Base-by-base conservation (phyloP, 2,329 filamentous ascomycete genomes). In the Calcarisporium arbuscula region DNA sequence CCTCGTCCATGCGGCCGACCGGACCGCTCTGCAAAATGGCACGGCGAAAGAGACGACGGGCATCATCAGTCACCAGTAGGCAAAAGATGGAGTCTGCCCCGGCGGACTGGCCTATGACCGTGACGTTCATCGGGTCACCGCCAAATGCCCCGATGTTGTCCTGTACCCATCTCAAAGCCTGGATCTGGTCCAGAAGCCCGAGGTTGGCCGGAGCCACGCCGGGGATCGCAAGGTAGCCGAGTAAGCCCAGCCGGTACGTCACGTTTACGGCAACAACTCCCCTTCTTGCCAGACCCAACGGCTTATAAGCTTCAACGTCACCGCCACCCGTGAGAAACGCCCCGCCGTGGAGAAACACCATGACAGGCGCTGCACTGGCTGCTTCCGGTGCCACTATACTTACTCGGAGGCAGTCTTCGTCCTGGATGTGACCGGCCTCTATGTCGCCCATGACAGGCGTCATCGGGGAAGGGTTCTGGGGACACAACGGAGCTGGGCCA, bases 61-160 rank as follows among this genome's bases (percentile, higher is more conserved):
- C 29, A 4, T 32, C 36, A 21, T 39, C 34, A 15, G 39, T 39
- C 10, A 22, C 39, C 14, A 41, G 25, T 5, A 44, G 35, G 25
- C 36, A 42, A 27, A 40, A 44, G 5, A 47, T 41, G 0, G 74
- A 80, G 35, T 81, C 78, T 1, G 65, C 56, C 3, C 72, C 72
- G 0, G 73, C 70, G 1, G 62, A 68, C 49, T 80, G 70, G 4
- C 79, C 78, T 68, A 70, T 79, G 30, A 82, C 73, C 0, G 77
- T 81, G 7, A 82, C 74, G 40, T 72, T 74, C 3, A 60, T 54
- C 0, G 77, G 72, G 45, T 83, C 77, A 3, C 80, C 80, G 4
- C 80, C 80, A 50, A 84, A 85, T 1, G 67, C 59, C 0, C 60
- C 67, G 38, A 83, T 79, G 44, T 82, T 79, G 39, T 78, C 72